Evolutionary conservation across 192 early-diverging fungal species (phyloP), one percentile per base, ranked within the genome.

Genomic region (Mortierella alpina): DNA sequence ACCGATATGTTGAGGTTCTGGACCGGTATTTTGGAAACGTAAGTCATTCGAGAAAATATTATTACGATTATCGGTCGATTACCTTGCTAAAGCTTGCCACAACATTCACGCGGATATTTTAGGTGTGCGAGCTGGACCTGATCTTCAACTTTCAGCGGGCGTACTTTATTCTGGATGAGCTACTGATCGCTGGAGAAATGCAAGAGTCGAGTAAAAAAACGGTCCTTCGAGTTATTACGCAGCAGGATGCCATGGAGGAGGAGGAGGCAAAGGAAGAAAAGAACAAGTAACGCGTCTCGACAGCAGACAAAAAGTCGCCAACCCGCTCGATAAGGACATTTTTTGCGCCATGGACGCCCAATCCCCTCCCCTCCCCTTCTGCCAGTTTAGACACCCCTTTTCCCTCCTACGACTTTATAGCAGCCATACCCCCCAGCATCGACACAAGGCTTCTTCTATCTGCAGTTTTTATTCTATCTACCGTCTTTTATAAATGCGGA

Each of bases 11-110:
- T 39, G 97, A 99, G 82, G 91, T 98, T 15, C 83, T 99, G 54
- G 98, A 99, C 85, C 92, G 96, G 67, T 97, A 96, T 85, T 99
- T 99, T 86, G 91, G 95, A 70, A 99, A 97, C 76, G 96, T 93
- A 82, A 73, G 84, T 31, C 31, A 1, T 31, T 31, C 3, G 31
- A 31, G 31, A 31, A 3, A 31, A 31, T 31, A 31, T 31, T 31
- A 3, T 31, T 2, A 3, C 31, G 31, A 31, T 31, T 3, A 31
- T 31, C 31, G 31, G 31, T 31, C 31, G 31, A 31, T 31, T 31
- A 31, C 31, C 14, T 18, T 20, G 13, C 12, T 46, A 31, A 8
- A 7, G 15, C 31, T 22, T 39, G 23, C 18, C n/a, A 31, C 59
- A 51, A 20, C 22, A 1, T 31, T 3, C 31, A 31, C 31, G 31